Evolutionary conservation across 2,329 filamentous ascomycete genomes (phyloP), one percentile per base, ranked within the genome.

Genomic region (Teratosphaeria zuluensis): DNA sequence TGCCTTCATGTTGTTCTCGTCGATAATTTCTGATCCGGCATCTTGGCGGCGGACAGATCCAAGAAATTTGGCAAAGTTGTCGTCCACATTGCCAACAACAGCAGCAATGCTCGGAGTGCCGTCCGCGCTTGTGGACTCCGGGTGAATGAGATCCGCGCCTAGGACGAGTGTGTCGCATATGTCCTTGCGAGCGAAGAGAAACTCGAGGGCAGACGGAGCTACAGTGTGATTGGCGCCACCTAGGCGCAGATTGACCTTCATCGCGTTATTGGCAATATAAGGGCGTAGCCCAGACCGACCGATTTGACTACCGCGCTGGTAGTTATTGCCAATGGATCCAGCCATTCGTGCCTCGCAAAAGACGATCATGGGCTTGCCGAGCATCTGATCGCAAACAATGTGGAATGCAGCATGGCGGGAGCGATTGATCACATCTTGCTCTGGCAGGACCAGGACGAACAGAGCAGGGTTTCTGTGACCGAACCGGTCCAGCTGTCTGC

Each of bases 71-170:
- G 63, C 65, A 16, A 66, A 71, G 1, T 61, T 21, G 0, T 59
- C 28, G 54, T 77, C 73, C 4, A 72, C 61, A 32, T 71, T 76
- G 6, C 72, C 75, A 11, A 78, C 77, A 1, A 78, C 64, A 4
- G 70, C 70, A 1, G 76, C 74, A 16, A 78, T 71, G 0, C 73
- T 76, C 0, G 75, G 76, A 0, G 64, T 66, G 12, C 65, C 66
- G 2, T 35, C 8, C 1, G 68, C 19, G 1, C 66, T 57, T 1
- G 59, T 63, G 1, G 57, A 33, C 1, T 64, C 64, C 0, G 76
- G 74, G 60, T 79, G 77, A 0, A 72, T 74, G 1, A 77, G 72
- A 60, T 80, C 78, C 0, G 72, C 72, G 0, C 76, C 76, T 33
- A n/a, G 32, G 5, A 6, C 32, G 6, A 33, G 11, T 33, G 32